Evolutionary conservation across 2,329 filamentous ascomycete species (phyloP), one percentile per base, ranked within the genome.

Genomic region (Colletotrichum brevisporum): DNA sequence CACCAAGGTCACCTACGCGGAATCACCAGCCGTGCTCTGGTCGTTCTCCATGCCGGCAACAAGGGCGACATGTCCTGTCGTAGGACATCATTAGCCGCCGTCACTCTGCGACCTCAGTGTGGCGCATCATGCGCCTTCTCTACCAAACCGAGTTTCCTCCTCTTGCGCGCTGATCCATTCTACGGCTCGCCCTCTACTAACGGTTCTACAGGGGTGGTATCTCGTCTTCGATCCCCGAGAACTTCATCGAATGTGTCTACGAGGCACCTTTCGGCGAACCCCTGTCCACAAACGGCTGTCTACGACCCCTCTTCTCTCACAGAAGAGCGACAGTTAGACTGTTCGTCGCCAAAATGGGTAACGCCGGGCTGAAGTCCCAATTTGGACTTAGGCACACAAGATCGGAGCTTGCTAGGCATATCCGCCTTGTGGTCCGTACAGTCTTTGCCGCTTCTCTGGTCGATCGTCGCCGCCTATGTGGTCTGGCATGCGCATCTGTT

Each of bases 371-470:
- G 8, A 9, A 10, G 8, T 36, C 31, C 31, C 10, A 10, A 36
- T 10, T 10, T 43, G 13, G 15, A n/a, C 16, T 39, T 43, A 15
- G 16, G 41, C 21, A 43, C 41, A 43, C 41, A 5, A 43, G 13
- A 16, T 16, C 12, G 4, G 16, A 12, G n/a, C 15, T 45, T 47
- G 6, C 50, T 78, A 81, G 67, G 78, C 78, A 75, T 83, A 85
- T 70, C 76, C 81, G 18, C 79, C 77, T 53, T 82, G 80, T 1
- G 82, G 78, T 3, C 78, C 81, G 65, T 85, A 86, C 58, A 87
- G 66, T 52, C 87, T 80, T 73, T 88, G 86, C 57, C 87, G 80
- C 76, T 89, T 89, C 73, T 88, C 86, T 0, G 83, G 82, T 54
- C 82, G 78, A 24, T 83, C 82, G 15, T 84, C 82, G 9, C 74